These are phyloP conservation scores for Leccinum subfulvum DNA, from an alignment of 1,284 basidiomycete species.

Conservation along the genomic window DNA sequence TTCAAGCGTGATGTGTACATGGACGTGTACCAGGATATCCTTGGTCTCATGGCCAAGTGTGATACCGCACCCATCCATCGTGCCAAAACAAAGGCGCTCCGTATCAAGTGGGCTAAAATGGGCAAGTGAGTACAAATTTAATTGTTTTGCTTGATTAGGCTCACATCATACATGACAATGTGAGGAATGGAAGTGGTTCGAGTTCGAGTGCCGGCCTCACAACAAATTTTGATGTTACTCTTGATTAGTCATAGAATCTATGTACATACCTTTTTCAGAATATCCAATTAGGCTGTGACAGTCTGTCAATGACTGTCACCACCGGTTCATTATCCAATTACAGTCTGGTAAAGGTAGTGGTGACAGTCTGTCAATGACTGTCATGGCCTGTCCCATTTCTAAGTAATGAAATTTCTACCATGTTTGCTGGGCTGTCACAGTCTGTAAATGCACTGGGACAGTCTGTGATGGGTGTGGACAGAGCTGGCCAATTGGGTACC, in stretches of 20 bases:
- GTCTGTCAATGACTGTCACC: too few relatives aligned
- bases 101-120: not conserved
- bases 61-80: not conserved
- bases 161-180: not conserved
- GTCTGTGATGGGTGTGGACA: not conserved
- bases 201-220: not conserved
- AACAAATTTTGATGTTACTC: not conserved
- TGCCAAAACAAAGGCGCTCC: not conserved
- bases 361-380: not conserved
- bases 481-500: not conserved
- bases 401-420: not conserved
- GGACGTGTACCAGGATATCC: not conserved
- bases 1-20: not conserved
- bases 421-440: not conserved
- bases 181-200: not conserved
- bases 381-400: not conserved
- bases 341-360: not conserved
- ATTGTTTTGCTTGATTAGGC: not conserved
- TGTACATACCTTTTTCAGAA: not conserved
- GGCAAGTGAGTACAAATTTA: not conserved
- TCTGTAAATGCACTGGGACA: not conserved
- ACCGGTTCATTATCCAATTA: not conserved
- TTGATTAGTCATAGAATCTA: not conserved
- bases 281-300: not conserved
- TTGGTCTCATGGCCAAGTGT: conserved; percentile 1